Evolutionary conservation across 352 stramenopile species (phyloP).

Genomic region (Phytophthora ohioensis): DNA sequence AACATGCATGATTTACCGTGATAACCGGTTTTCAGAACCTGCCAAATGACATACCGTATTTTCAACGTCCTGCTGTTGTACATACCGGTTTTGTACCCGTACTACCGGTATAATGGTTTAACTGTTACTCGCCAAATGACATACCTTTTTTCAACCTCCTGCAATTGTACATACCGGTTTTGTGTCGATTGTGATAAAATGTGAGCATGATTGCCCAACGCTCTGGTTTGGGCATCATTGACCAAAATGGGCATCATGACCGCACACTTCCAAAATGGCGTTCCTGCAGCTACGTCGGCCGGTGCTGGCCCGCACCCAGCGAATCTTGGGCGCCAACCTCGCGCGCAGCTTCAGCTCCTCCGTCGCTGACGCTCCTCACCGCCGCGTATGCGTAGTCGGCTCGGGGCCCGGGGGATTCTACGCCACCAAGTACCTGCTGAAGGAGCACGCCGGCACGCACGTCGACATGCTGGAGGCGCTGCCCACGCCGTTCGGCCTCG

Average conservation of each 20-base stretch:
- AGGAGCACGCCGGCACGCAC: conserved; percentile 60
- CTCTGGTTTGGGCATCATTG: neutral
- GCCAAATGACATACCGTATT: conserved; percentile 1
- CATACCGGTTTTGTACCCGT: conserved; percentile 1
- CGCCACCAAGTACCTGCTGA: conserved; percentile 95
- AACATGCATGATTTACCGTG: conserved; percentile 44
- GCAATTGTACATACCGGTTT: too few species aligned
- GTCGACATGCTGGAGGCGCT: conserved; percentile 96
- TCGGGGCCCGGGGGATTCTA: conserved; percentile 94
- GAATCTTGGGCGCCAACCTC: neutral
- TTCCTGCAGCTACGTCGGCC: conserved; percentile 17
- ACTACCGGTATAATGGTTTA: neutral
- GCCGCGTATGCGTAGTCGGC: conserved; percentile 91
- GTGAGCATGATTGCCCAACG: neutral
- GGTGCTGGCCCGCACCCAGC: neutral
- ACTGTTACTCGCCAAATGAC: neutral
- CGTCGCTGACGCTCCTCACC: conserved; percentile 27
- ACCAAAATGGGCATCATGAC: neutral
- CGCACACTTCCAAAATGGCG: conserved; percentile 2
- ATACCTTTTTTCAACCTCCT: too few species aligned
- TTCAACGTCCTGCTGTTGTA: neutral
- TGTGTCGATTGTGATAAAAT: too few species aligned
- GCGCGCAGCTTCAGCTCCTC: conserved; percentile 23
- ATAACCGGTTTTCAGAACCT: conserved; percentile 4
- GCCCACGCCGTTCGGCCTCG: conserved; percentile 96